Percentiles rank a stretch among this genome's conserved stretches.
phyloP scores from a whole-genome alignment of 176 grass and related monocot species.

The Chrysopogon serrulatus region DNA sequence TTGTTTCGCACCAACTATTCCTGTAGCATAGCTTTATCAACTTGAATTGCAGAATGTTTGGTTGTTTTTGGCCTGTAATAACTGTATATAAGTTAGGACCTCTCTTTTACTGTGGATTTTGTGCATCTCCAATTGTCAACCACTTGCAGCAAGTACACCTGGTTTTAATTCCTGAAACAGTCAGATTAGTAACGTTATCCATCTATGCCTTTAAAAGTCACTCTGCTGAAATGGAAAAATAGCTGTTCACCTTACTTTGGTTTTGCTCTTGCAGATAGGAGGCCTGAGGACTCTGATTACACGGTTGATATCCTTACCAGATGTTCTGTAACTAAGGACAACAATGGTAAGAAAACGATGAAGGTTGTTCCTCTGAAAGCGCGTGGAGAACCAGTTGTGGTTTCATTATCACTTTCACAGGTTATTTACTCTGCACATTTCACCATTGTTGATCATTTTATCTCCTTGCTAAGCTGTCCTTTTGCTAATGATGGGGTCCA shows the following conservation, averaged over 20 bases:
- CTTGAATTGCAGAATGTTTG: background rate
- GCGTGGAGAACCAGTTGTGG: conserved; percentile 73
- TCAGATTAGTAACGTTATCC: background rate
- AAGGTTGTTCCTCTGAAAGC: conserved; percentile 68
- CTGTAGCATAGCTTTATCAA: background rate
- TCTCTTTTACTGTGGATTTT: background rate
- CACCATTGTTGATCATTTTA: background rate
- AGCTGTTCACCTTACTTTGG: background rate
- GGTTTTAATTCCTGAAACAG: conserved; percentile 12
- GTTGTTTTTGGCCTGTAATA: background rate
- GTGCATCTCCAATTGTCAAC: background rate
- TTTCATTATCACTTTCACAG: conserved; percentile 87
- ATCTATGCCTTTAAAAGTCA: background rate
- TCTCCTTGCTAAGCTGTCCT: background rate
- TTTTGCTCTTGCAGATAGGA: conserved; percentile 53
- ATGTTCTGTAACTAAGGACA: conserved; percentile 76
- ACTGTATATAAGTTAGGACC: background rate
- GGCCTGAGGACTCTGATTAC: conserved; percentile 78
- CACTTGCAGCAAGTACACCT: background rate
- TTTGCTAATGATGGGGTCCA: conserved; percentile 26
- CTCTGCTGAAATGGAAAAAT: background rate
- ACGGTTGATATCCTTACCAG: conserved; percentile 78
- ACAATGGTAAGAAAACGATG: conserved; percentile 51
- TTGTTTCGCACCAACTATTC: background rate
- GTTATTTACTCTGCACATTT: conserved; percentile 34